Evolutionary conservation across 2,329 filamentous ascomycete genomes (phyloP).

Genomic region (Nemania serpens): DNA sequence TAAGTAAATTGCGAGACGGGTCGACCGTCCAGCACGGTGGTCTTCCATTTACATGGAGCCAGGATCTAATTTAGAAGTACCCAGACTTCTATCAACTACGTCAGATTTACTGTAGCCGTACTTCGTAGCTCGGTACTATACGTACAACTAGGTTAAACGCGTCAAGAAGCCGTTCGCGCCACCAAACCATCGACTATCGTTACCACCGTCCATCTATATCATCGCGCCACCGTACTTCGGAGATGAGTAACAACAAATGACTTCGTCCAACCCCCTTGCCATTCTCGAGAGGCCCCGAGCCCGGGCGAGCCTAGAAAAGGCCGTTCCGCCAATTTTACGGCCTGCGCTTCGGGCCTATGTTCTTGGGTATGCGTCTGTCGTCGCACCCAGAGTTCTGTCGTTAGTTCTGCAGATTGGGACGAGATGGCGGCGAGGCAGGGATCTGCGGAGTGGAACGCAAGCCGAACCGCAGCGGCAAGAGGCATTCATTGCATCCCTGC

Average conservation of each 20-base stretch:
- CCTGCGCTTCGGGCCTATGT: conserved; percentile 64
- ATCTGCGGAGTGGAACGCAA: conserved; percentile 30
- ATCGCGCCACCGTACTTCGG: too few relatives aligned
- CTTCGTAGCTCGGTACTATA: too few relatives aligned
- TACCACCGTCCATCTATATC: background rate
- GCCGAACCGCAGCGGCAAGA: conserved; percentile 34
- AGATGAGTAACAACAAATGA: conserved; percentile 30
- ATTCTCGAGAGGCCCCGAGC: conserved; percentile 27
- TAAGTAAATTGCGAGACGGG: background rate
- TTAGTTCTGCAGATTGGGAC: conserved; percentile 57
- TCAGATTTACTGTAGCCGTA: too few relatives aligned
- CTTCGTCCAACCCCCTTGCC: conserved; percentile 30
- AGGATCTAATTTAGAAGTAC: too few relatives aligned
- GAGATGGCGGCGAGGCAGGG: conserved; percentile 43
- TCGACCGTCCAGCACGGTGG: too few relatives aligned
- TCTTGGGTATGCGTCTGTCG: conserved; percentile 63
- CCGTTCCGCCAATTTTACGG: conserved; percentile 56
- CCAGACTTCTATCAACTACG: background rate
- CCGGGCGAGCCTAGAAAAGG: conserved; percentile 36
- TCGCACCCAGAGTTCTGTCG: conserved; percentile 60
- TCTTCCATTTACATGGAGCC: too few relatives aligned
- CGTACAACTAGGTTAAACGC: conserved; percentile 2
- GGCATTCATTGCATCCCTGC: conserved; percentile 42
- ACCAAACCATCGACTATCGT: conserved; percentile 13
- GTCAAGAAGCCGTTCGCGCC: conserved; percentile 13